Conservation (phyloP, 768 basidiomycete genomes). For the Lepiota venenata region DNA sequence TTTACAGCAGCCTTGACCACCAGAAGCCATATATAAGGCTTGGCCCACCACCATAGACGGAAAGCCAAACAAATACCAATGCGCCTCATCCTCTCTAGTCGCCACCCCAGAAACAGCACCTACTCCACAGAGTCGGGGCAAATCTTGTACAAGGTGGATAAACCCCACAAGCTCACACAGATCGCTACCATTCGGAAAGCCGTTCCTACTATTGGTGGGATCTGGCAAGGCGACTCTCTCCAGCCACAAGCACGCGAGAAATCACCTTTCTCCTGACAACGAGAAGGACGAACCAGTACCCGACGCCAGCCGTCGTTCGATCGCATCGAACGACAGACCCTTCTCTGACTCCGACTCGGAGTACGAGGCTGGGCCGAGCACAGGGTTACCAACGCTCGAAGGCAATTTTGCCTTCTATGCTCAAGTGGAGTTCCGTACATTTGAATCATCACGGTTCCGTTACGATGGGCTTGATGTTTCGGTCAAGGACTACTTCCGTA, state of each 20-base stretch:
- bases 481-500: slow-evolving; percentile 17
- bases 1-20: no score
- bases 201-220: background rate
- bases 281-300: background rate
- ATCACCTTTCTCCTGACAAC: background rate
- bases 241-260: background rate
- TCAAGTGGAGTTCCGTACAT: slow-evolving; percentile 14
- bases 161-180: slow-evolving; percentile 5
- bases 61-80: slow-evolving; percentile 5
- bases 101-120: slow-evolving; percentile 17
- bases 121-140: slow-evolving; percentile 19
- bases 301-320: background rate
- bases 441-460: slow-evolving; percentile 11
- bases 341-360: slow-evolving; percentile 2
- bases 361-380: background rate
- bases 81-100: slow-evolving; percentile 21
- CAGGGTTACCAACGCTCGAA: background rate
- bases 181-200: slow-evolving; percentile 15
- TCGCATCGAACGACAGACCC: background rate
- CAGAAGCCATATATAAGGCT: background rate
- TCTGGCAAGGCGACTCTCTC: background rate
- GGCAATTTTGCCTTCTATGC: slow-evolving; percentile 9
- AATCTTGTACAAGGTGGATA: slow-evolving; percentile 19
- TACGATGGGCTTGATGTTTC: slow-evolving; percentile 3
- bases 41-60: background rate